Evolutionary conservation across 2,329 filamentous ascomycete species (phyloP).

Genomic region (Kalmusia sp.): DNA sequence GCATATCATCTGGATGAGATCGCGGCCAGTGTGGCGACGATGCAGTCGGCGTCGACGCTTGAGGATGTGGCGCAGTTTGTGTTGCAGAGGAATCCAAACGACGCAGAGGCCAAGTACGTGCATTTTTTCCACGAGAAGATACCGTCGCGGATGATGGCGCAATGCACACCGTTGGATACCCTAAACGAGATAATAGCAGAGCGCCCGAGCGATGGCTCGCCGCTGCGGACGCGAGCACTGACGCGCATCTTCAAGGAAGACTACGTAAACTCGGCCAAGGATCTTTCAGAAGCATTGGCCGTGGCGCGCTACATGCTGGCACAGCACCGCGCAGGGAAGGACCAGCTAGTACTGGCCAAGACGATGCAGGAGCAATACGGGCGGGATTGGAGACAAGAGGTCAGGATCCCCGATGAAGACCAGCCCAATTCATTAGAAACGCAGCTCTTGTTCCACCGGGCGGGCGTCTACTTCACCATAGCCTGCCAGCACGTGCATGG

Average conservation of each 20-base stretch:
- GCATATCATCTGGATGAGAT: slow-evolving; percentile 86
- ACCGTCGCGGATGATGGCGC: slow-evolving; percentile 73
- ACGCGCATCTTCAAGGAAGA: slow-evolving; percentile 80
- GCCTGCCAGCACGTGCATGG: slow-evolving; percentile 70
- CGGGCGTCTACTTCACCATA: slow-evolving; percentile 73
- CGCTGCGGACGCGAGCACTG: slow-evolving; percentile 75
- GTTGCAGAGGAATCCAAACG: slow-evolving; percentile 70
- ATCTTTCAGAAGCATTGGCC: slow-evolving; percentile 72
- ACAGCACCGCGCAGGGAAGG: slow-evolving; percentile 58
- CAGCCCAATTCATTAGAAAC: slow-evolving; percentile 78
- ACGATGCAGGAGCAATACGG: slow-evolving; percentile 48
- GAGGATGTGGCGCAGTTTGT: slow-evolving; percentile 79
- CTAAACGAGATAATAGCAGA: slow-evolving; percentile 73
- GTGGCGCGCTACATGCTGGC: slow-evolving; percentile 61
- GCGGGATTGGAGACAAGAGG: slow-evolving; percentile 58
- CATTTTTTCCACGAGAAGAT: slow-evolving; percentile 95
- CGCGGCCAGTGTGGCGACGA: slow-evolving; percentile 80
- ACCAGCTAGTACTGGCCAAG: slow-evolving; percentile 61
- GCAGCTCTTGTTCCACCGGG: slow-evolving; percentile 79
- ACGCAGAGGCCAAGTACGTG: slow-evolving; percentile 83
- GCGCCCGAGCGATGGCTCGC: slow-evolving; percentile 68
- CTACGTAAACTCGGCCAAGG: slow-evolving; percentile 70
- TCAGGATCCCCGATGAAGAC: slow-evolving; percentile 65
- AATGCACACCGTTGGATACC: slow-evolving; percentile 71
- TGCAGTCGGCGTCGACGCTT: slow-evolving; percentile 79